Evolutionary conservation across 345 rosid species (phyloP).

Genomic region (Turnera subulata): DNA sequence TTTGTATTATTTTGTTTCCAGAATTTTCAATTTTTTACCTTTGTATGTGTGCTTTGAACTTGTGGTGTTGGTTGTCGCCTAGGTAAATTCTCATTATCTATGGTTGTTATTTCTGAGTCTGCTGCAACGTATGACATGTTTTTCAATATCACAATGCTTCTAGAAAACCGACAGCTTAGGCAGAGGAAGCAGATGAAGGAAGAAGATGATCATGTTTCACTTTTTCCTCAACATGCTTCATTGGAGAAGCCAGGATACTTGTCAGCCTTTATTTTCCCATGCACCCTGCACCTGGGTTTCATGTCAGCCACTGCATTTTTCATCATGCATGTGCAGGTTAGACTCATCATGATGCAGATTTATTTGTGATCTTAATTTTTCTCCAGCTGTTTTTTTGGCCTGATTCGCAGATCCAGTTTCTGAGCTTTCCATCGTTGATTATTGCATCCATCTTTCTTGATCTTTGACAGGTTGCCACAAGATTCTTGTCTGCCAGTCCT

Average conservation of each 20-base stretch:
- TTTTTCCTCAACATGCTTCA: conserved; percentile 22
- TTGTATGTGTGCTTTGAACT: no score
- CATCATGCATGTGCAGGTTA: conserved; percentile 91
- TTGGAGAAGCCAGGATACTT: conserved; percentile 33
- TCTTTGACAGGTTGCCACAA: conserved; percentile 67
- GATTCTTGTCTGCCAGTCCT: conserved; percentile 88
- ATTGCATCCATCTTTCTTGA: conserved; percentile 2
- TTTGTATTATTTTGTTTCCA: no score
- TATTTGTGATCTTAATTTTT: no score
- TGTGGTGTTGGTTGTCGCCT: no score
- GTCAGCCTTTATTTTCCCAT: conserved; percentile 55
- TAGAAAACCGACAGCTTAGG: conserved; percentile 45
- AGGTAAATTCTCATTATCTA: no score
- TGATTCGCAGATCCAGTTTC: neutral
- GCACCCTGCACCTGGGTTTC: conserved; percentile 61
- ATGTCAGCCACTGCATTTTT: conserved; percentile 76
- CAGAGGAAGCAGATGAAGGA: conserved; percentile 42
- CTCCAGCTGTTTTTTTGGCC: neutral
- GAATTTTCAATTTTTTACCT: no score
- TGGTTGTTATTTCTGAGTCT: neutral
- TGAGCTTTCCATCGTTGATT: neutral
- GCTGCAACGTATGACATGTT: neutral
- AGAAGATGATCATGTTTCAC: conserved; percentile 20
- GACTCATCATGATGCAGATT: conserved; percentile 16
- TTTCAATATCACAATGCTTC: conserved; percentile 10